Evolutionary conservation across 495 filamentous ascomycete genomes (phyloP).

Genomic region (Talaromyces ruber): DNA sequence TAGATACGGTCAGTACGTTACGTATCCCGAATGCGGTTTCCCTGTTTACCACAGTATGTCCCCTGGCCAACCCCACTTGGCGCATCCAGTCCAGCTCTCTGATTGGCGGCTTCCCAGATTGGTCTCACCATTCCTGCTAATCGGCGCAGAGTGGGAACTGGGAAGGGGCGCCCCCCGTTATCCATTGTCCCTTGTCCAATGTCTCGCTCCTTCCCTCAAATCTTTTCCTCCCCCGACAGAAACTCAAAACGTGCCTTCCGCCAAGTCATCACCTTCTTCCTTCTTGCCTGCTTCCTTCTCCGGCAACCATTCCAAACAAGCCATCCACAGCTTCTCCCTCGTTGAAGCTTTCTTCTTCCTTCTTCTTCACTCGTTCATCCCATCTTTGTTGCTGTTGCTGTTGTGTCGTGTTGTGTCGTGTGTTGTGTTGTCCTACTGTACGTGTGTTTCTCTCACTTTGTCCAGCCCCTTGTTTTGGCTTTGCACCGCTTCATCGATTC

Average conservation of each 20-base stretch:
- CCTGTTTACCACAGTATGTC: slow-evolving; percentile 1
- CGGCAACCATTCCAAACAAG: slow-evolving; percentile 14
- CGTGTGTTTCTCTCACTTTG: slow-evolving; percentile 17
- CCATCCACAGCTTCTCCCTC: slow-evolving; percentile 20
- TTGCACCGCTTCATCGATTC: neutral
- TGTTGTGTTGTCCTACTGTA: slow-evolving; percentile 40
- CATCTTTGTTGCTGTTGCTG: neutral
- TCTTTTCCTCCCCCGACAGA: neutral
- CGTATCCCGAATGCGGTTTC: neutral
- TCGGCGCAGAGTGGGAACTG: neutral
- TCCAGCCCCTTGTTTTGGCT: slow-evolving; percentile 4
- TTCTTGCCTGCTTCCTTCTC: slow-evolving; percentile 29
- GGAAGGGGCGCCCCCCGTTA: neutral
- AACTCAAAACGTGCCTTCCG: slow-evolving; percentile 16
- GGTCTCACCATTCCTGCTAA: slow-evolving; percentile 2
- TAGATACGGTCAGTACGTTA: neutral
- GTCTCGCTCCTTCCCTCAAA: neutral
- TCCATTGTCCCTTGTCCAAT: neutral
- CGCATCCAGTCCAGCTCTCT: neutral
- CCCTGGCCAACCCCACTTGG: neutral
- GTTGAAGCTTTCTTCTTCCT: slow-evolving; percentile 23
- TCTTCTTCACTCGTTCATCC: slow-evolving; percentile 4
- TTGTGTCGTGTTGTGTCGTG: slow-evolving; percentile 39
- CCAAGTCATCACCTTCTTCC: slow-evolving; percentile 22
- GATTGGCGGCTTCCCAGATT: neutral